A percentile compares a stretch with the other conserved stretches of the same genome.
These are phyloP conservation scores for Musa beccarii DNA, from an alignment of 176 grass and related monocot genomes.

Conservation along the genomic window DNA sequence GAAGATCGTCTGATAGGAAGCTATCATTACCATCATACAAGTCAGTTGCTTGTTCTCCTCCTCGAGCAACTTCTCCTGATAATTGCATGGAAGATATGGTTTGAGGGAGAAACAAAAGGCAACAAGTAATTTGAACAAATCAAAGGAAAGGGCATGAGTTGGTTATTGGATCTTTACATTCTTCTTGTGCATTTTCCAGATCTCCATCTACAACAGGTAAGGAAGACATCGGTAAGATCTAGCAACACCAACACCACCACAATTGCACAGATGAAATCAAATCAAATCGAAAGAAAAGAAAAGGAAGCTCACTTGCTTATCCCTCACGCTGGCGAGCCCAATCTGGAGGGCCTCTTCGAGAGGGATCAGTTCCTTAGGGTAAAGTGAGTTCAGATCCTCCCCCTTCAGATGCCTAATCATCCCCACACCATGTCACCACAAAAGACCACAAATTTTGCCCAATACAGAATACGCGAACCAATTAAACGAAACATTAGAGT, in stretches of 20 bases:
- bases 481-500: not conserved
- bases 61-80: conserved; percentile 65
- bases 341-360: conserved; percentile 81
- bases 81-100: not conserved
- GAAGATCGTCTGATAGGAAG: not conserved
- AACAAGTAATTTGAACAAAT: not conserved
- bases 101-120: not conserved
- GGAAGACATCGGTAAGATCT: conserved; percentile 9
- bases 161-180: conserved; percentile 30
- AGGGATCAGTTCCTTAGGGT: conserved; percentile 76
- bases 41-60: conserved; percentile 83
- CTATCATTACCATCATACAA: conserved; percentile 48
- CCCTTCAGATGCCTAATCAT: conserved; percentile 73
- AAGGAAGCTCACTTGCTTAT: conserved; percentile 37
- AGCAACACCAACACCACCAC: not conserved
- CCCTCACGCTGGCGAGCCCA: conserved; percentile 44
- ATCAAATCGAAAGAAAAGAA: not conserved
- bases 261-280: not conserved
- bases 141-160: not conserved
- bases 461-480: conserved; percentile 1
- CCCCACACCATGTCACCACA: not conserved
- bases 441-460: not conserved
- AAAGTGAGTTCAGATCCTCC: conserved; percentile 85
- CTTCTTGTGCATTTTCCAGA: conserved; percentile 49
- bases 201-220: conserved; percentile 62